phyloP scores from a whole-genome alignment of 257 asterid species.

The Nicotiana attenuata region DNA sequence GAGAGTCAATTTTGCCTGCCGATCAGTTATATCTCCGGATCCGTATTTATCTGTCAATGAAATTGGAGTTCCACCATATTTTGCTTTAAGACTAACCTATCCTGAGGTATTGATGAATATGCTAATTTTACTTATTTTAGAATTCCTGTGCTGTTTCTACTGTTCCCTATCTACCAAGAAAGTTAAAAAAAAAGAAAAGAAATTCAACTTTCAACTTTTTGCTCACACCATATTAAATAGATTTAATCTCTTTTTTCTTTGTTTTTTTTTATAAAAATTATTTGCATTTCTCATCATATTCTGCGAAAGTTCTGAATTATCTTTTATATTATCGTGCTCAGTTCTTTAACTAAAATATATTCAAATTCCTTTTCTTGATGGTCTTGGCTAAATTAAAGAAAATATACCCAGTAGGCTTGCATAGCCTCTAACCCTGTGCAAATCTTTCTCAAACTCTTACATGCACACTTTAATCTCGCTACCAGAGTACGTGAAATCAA shows the following conservation, averaged over 20 bases:
- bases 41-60: conserved; percentile 93
- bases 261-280: not conserved
- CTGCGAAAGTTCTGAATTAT: not conserved
- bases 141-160: not conserved
- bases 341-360: not conserved
- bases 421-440: not conserved
- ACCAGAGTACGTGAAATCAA: not conserved
- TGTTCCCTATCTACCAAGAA: not conserved
- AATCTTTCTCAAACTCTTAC: not conserved
- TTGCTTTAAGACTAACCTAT: conserved; percentile 82
- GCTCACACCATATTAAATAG: not conserved
- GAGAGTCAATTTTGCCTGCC: conserved; percentile 93
- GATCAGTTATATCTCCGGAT: conserved; percentile 97
- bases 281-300: not conserved
- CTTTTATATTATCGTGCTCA: not conserved
- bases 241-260: not conserved
- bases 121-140: not conserved
- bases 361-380: conserved; percentile 4
- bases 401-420: not conserved
- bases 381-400: not conserved
- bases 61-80: conserved; percentile 95
- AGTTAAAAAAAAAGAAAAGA: not conserved
- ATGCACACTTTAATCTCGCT: not conserved
- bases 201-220: not conserved
- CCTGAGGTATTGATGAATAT: conserved; percentile 63